These are phyloP conservation scores for Cercis canadensis DNA, from an alignment of 306 rosid species.

Conservation along the genomic window DNA sequence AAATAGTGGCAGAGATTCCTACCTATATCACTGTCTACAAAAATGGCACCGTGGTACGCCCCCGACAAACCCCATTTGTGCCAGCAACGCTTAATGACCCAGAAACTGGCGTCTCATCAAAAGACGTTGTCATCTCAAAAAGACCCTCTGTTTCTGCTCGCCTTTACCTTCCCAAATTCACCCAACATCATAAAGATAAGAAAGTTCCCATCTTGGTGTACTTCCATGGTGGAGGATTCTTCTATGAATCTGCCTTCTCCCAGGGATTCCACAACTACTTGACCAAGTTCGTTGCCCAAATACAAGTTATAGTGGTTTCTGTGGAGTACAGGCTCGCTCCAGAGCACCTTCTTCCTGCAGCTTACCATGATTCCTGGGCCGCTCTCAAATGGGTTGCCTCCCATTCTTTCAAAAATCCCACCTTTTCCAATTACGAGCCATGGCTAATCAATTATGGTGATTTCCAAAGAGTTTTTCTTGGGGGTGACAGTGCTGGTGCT, in stretches of 20 bases:
- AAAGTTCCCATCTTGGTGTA: constrained; percentile 50
- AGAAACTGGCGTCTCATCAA: constrained; percentile 43
- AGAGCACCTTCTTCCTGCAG: constrained; percentile 42
- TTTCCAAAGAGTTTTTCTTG: constrained; percentile 38
- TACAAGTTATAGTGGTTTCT: constrained; percentile 40
- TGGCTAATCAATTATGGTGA: constrained; percentile 46
- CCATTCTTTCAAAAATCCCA: background rate
- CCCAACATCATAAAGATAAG: background rate
- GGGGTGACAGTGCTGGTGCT: constrained; percentile 60
- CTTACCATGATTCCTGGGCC: constrained; percentile 45
- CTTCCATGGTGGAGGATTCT: constrained; percentile 54
- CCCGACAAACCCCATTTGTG: constrained; percentile 7
- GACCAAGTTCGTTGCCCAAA: constrained; percentile 29
- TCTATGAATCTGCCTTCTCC: constrained; percentile 47
- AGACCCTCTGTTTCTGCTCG: constrained; percentile 44
- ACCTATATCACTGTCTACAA: constrained; percentile 30
- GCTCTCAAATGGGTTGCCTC: constrained; percentile 53
- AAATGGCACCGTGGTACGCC: constrained; percentile 42
- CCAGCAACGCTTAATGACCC: constrained; percentile 37
- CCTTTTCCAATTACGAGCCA: constrained; percentile 38
- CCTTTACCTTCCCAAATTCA: constrained; percentile 38
- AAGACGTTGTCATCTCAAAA: constrained; percentile 44
- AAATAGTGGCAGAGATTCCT: constrained; percentile 23
- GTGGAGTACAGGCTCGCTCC: constrained; percentile 56
- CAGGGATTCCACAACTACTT: constrained; percentile 31